Base-by-base conservation (phyloP, 2,329 filamentous ascomycete genomes). In the Nectriaceae sp. region DNA sequence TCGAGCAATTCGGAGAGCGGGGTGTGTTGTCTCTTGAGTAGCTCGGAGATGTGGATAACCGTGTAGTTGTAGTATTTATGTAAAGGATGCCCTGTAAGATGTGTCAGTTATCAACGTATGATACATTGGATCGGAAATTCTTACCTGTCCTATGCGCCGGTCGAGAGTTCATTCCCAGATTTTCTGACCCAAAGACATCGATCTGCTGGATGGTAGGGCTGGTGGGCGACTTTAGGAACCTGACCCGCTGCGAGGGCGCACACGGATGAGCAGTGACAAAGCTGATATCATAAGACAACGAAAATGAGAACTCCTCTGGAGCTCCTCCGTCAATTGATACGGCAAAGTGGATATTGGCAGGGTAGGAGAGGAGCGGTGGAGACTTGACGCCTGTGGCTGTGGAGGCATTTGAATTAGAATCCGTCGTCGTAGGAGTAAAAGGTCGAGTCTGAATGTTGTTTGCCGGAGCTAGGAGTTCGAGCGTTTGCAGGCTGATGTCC, bases 191-290 rank as follows among this genome's bases (percentile, higher is more conserved):
- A 11, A 71, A 74, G 15, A 82, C 70, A 52, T 82, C 78, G 46
- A 79, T 76, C 49, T 82, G 77, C 58, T 78, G 79, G 44, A 83
- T 81, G 2, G 78, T 81, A 18, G 82, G 80, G 59, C 80, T 85
- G 1, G 77, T 76, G 0, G 81, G 78, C 13, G 81, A 82, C 61
- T 79, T 82, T 42, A 85, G 61, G 46, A 85, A 77, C 52, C 76
- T 78, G 3, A 83, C 78, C 46, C 78, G 74, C 42, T 75, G 74
- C 2, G 81, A 82, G 2, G 80, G 77, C 4, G 80, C 75, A 57
- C 84, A 88, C 0, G 84, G 84, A 55, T 86, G 82, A 1, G 83
- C 83, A 1, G 84, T 86, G 16, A 86, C 80, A 61, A 87, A 87
- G 56, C 78, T 79, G 19, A 86, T 75, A 49, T 87, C 83, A 54